Base-by-base conservation (phyloP, 208 protist species). In the Trypanosomatidae sp. region DNA sequence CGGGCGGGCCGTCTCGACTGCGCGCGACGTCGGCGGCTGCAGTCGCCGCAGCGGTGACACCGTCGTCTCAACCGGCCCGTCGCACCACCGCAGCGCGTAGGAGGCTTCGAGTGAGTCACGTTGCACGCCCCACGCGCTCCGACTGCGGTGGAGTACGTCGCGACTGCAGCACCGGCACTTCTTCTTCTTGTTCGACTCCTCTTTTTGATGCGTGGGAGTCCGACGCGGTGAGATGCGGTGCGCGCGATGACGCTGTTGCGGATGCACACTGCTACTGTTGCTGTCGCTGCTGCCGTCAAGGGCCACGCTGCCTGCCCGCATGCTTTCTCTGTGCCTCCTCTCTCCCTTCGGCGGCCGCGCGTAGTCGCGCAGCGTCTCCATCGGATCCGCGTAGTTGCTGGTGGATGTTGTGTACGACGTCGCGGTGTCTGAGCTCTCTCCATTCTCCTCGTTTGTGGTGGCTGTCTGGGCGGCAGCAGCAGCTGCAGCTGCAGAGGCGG, bases 401-500 rank as follows among this genome's bases (percentile, higher is more conserved):
- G 79, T 90, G 49, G 77, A 67, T 4, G 88, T 95, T 13, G 91
- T 95, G 77, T 89, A 91, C 6, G 91, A 89, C 4, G 88, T 95
- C 50, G 79, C 83, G 3, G 74, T 84, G 68, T 89, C 81, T 0
- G 83, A 90, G 28, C 77, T 78, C 53, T 84, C 80, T 39, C 77
- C 76, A 50, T 83, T 77, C 39, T 88, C 79, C 2, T 79, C 79
- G 4, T 75, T 71, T 36, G 76, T 66, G 2, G 50, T 43, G 3
- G 68, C 52, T 5, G 44, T 28, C n/a, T 25, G 39, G 15, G 25
- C 46, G 17, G 36, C 30, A 0, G 46, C 46, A n/a, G n/a, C n/a
- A n/a, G n/a, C n/a, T n/a, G n/a, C n/a, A n/a, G n/a, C n/a, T n/a
- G n/a, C n/a, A n/a, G n/a, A n/a, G 28, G 49, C 15, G 28, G 19